A percentile compares a stretch with the other conserved stretches of the same genome.
Evolutionary conservation across 148 eudicot species (phyloP).

Genomic region (Diospyros kaki): DNA sequence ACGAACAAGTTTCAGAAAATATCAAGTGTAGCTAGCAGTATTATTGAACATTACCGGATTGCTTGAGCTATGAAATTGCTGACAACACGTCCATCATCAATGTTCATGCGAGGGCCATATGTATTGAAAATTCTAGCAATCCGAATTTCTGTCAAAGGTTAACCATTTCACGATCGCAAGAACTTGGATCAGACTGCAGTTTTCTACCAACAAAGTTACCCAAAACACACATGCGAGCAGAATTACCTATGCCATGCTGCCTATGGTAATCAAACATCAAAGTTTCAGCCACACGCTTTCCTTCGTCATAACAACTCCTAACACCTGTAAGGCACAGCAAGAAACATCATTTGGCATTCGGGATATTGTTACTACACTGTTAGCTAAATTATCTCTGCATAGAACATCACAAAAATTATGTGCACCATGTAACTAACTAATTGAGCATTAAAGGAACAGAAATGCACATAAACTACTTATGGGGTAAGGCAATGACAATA

Average conservation of each 20-base stretch:
- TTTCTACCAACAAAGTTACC: neutral
- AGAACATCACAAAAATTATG: neutral
- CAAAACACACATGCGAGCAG: neutral
- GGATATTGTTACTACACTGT: neutral
- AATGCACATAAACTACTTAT: neutral
- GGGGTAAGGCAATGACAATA: neutral
- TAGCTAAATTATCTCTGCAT: neutral
- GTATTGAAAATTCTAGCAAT: slow-evolving; percentile 96
- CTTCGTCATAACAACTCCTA: slow-evolving; percentile 96
- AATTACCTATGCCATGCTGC: slow-evolving; percentile 86
- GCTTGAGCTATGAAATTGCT: slow-evolving; percentile 99
- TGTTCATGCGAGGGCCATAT: slow-evolving; percentile 97
- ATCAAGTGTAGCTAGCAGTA: neutral
- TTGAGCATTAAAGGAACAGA: no score
- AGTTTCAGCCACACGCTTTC: slow-evolving; percentile 94
- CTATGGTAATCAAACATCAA: slow-evolving; percentile 98
- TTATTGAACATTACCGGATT: slow-evolving; percentile 44
- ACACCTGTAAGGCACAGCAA: slow-evolving; percentile 48
- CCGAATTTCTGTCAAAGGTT: slow-evolving; percentile 61
- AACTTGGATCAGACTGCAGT: neutral
- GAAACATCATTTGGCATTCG: neutral
- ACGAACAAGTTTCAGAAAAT: neutral
- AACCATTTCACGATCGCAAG: slow-evolving; percentile 3
- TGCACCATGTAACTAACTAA: no score
- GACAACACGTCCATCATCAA: slow-evolving; percentile 98